Conservation (phyloP, 139 green algal genomes). For the Chlamydomonas sp. region DNA sequence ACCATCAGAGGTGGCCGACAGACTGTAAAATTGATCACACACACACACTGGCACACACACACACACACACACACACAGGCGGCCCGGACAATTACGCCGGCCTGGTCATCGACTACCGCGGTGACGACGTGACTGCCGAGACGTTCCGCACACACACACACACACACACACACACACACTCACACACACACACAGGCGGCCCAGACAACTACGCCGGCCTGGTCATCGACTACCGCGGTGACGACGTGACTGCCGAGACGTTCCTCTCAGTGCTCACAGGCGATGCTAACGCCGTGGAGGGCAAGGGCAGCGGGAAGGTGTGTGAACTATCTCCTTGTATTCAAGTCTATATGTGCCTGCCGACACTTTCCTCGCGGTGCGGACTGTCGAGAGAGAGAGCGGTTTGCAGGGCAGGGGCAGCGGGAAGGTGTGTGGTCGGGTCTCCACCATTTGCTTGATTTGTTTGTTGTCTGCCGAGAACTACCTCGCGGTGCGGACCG, state of each 20-base stretch:
- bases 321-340: too few relatives aligned
- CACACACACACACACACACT: neutral
- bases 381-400: slow-evolving; percentile 39
- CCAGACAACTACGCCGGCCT: slow-evolving; percentile 79
- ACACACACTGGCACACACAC: too few relatives aligned
- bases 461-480: slow-evolving; percentile 71
- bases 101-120: slow-evolving; percentile 79
- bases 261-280: slow-evolving; percentile 79
- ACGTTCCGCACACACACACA: slow-evolving; percentile 21
- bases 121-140: slow-evolving; percentile 63
- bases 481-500: slow-evolving; percentile 79
- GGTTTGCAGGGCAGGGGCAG: slow-evolving; percentile 17
- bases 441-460: too few relatives aligned
- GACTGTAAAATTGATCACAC: too few relatives aligned
- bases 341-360: too few relatives aligned
- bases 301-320: slow-evolving; percentile 30
- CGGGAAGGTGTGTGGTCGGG: too few relatives aligned
- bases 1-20: too few relatives aligned
- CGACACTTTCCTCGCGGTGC: slow-evolving; percentile 72
- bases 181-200: slow-evolving; percentile 38
- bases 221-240: slow-evolving; percentile 75
- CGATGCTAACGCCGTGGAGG: slow-evolving; percentile 3
- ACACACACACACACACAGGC: too few relatives aligned
- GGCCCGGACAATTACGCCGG: slow-evolving; percentile 81
- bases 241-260: slow-evolving; percentile 67